Evolutionary conservation across 2,329 filamentous ascomycete genomes (phyloP), one percentile per base, ranked within the genome.

Genomic region (Claviceps cyperi): DNA sequence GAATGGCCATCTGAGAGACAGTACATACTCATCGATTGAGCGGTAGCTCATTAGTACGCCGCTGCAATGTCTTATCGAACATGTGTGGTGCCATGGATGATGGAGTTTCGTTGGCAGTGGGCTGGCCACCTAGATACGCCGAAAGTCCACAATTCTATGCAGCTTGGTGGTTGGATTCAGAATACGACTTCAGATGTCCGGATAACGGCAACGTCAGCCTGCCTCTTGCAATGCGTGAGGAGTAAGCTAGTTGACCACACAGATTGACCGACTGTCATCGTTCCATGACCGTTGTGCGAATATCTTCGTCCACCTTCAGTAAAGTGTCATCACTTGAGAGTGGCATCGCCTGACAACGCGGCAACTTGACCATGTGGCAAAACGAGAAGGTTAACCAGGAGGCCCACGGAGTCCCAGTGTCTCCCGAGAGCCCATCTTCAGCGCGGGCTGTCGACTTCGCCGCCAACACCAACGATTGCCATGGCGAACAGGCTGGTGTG

Each of bases 401-500:
- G 22, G 22, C 22, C 11, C 14, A 44, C 43, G n/a, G 15, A 24
- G 15, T 15, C 15, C 17, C 22, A 1, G 43, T 17, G 22, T 44
- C 43, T 17, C 22, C 11, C 6, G 22, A n/a, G 43, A 44, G 43
- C 22, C 15, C 13, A 15, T n/a, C 43, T 17, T 32, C 43, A 28
- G 6, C 9, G 21, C 41, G 13, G 22, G 14, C 22, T 28, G 43
- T 44, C 22, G 36, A 47, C 15, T 17, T 36, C 36, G 28, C 21
- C 7, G 22, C 38, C 37, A 24, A 46, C 28, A 40, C 62, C 60
- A 46, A 38, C 24, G 4, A 11, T 21, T 19, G 1, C 22, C 21
- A 32, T 37, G 46, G 22, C 22, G 36, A 36, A 7, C 48, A 50
- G 19, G 45, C 40, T 24, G 51, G 51, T 36, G 48, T 52, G 17